Percentiles rank a stretch among this genome's conserved stretches.
Conservation (phyloP, 169 alveolate genomes). For the Besnoitia besnoiti region DNA sequence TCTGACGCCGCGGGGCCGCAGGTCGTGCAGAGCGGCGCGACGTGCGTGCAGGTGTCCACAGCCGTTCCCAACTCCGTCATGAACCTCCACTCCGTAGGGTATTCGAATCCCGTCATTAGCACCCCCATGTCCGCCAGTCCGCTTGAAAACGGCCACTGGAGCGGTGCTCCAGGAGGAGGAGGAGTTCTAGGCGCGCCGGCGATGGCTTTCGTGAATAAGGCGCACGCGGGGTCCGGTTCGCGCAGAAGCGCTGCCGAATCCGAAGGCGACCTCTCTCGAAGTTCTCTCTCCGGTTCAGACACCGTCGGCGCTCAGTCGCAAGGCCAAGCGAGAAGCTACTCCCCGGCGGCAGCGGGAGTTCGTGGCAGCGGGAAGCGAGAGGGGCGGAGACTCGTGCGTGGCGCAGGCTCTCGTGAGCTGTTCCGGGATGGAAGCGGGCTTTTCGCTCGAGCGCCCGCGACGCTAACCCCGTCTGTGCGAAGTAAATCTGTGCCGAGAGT, state of each 20-base stretch:
- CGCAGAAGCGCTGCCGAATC: too few species aligned
- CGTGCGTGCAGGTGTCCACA: too few species aligned
- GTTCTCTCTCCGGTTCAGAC: not conserved
- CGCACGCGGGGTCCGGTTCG: too few species aligned
- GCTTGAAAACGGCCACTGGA: too few species aligned
- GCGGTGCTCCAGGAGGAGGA: too few species aligned
- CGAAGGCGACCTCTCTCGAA: too few species aligned
- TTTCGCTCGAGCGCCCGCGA: not conserved
- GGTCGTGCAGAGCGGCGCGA: too few species aligned
- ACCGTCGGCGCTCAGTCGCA: not conserved
- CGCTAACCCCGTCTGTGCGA: not conserved
- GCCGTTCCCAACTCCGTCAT: not conserved
- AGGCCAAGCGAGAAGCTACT: not conserved
- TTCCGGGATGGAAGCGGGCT: not conserved
- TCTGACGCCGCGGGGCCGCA: too few species aligned
- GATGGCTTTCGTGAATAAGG: too few species aligned
- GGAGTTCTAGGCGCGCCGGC: too few species aligned
- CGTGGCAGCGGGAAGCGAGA: not conserved
- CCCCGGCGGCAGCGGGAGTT: not conserved
- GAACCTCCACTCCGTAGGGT: not conserved
- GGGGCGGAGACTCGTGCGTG: not conserved
- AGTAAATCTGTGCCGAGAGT: not conserved
- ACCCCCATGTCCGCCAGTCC: not conserved
- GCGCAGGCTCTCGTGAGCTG: not conserved
- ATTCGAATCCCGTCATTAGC: not conserved